These are phyloP conservation scores for Klebsormidium nitens DNA, from an alignment of 139 green algal genomes.

Conservation along the genomic window DNA sequence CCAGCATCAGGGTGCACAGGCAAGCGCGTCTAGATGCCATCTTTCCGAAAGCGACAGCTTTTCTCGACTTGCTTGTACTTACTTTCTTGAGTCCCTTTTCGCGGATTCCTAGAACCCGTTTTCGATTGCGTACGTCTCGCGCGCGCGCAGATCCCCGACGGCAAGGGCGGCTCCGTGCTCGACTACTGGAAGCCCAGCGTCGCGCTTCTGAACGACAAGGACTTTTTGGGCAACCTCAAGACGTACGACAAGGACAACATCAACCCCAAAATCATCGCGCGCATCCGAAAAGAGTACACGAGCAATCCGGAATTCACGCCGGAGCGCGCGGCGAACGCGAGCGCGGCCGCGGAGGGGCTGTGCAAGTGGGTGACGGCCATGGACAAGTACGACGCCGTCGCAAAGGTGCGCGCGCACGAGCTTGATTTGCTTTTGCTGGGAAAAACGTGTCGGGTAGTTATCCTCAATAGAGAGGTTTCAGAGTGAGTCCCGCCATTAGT, in stretches of 20 bases:
- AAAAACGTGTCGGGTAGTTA: no score
- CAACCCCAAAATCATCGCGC: conserved; percentile 30
- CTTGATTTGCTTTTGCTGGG: no score
- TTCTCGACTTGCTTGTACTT: no score
- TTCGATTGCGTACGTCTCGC: no score
- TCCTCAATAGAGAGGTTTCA: no score
- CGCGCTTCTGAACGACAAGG: conserved; percentile 26
- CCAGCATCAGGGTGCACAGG: no score
- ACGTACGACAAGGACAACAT: conserved; percentile 51
- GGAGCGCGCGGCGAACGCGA: conserved; percentile 35
- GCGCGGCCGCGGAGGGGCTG: conserved; percentile 37
- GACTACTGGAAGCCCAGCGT: conserved; percentile 43
- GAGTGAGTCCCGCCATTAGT: no score
- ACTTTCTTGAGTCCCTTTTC: no score
- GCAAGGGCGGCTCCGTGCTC: conserved; percentile 26
- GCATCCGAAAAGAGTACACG: conserved; percentile 37
- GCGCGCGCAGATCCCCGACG: conserved; percentile 14
- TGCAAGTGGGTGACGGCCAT: conserved; percentile 46
- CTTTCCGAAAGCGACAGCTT: no score
- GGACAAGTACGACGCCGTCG: conserved; percentile 41
- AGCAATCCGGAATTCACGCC: conserved; percentile 41
- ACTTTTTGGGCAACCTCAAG: conserved; percentile 38
- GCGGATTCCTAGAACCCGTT: not conserved
- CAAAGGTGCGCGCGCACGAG: no score
- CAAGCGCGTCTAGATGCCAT: no score